Evolutionary conservation across 306 rosid species (phyloP).

Genomic region (Pyrus communis): DNA sequence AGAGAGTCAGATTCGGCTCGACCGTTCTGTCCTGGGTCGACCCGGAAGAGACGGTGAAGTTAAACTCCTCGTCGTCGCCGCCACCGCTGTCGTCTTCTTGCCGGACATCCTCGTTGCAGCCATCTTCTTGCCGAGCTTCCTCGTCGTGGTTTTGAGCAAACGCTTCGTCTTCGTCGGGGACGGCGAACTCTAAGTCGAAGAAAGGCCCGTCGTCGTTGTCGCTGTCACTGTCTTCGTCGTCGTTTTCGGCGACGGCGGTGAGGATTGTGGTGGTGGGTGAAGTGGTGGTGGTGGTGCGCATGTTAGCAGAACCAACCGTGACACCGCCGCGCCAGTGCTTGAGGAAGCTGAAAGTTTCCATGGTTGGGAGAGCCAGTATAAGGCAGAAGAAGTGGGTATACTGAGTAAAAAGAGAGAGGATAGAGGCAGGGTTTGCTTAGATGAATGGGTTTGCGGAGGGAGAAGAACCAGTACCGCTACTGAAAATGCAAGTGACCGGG

Average conservation of each 20-base stretch:
- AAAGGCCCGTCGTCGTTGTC: slow-evolving; percentile 76
- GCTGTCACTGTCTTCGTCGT: slow-evolving; percentile 4
- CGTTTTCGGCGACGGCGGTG: slow-evolving; percentile 27
- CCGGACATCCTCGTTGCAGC: not conserved
- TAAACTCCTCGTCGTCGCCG: slow-evolving; percentile 42
- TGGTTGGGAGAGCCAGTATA: slow-evolving; percentile 99
- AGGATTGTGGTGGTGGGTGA: slow-evolving; percentile 23
- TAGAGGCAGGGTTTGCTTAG: not conserved
- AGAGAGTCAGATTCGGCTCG: slow-evolving; percentile 59
- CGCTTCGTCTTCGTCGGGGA: slow-evolving; percentile 48
- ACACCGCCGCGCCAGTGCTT: slow-evolving; percentile 78
- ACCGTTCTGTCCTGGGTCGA: slow-evolving; percentile 58
- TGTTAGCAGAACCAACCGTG: not conserved
- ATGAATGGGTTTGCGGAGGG: not conserved
- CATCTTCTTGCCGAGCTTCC: not conserved
- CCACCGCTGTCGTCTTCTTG: slow-evolving; percentile 4
- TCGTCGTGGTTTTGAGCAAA: not conserved
- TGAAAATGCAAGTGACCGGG: slow-evolving; percentile 2
- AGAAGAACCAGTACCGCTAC: not conserved
- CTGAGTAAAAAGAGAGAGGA: not conserved
- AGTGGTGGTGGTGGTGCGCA: not conserved
- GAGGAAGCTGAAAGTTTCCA: slow-evolving; percentile 98
- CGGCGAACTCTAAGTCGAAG: slow-evolving; percentile 79
- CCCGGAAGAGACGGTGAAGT: slow-evolving; percentile 63
- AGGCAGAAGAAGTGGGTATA: not conserved